Evolutionary conservation across 192 early-diverging fungal genomes (phyloP), one percentile per base, ranked within the genome.

Genomic region (Coemansia sp.): DNA sequence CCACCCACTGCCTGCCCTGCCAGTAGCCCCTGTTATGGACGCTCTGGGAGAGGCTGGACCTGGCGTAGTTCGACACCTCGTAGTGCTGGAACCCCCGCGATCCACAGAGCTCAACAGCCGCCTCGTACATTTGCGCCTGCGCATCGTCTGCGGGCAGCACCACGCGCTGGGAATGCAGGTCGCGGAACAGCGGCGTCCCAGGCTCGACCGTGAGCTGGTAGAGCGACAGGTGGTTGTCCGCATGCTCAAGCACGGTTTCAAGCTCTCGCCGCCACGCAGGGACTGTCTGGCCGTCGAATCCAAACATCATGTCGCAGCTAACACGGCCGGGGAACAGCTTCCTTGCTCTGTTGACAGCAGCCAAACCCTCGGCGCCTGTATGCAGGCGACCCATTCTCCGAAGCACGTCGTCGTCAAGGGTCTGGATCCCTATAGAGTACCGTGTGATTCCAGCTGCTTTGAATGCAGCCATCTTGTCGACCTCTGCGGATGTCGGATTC

Each of bases 151-250:
- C 42, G 20, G 72, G 60, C 20, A 76, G 40, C 28, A 53, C 34
- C 5, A 72, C 31, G 13, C 68, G 63, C 28, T 64, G 62, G 13
- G 68, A 57, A 22, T 50, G 52, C 11, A 50, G 58, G 52, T 70
- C 81, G 4, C 73, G 65, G 59, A 59, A 75, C 33, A 83, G 54
- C 36, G 76, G 72, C 15, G 85, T 86, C 0, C 85, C 85, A 2
- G 73, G 82, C 61, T 86, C 84, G 0, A 76, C 69, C 14, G 85
- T 86, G 40, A 86, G 70, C 66, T 86, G 75, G 70, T 86, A 86
- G 13, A 79, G 48, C 13, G 83, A 84, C 1, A 86, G 56, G 20
- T 86, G 83, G 23, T 37, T 14, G n/a, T 65, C 70, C 2, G 66
- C 68, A 10, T 73, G 66, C 2, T 47, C 61, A 22, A 81, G 44